Evolutionary conservation across 768 basidiomycete species (phyloP).

Genomic region (Russula ochroleuca): DNA sequence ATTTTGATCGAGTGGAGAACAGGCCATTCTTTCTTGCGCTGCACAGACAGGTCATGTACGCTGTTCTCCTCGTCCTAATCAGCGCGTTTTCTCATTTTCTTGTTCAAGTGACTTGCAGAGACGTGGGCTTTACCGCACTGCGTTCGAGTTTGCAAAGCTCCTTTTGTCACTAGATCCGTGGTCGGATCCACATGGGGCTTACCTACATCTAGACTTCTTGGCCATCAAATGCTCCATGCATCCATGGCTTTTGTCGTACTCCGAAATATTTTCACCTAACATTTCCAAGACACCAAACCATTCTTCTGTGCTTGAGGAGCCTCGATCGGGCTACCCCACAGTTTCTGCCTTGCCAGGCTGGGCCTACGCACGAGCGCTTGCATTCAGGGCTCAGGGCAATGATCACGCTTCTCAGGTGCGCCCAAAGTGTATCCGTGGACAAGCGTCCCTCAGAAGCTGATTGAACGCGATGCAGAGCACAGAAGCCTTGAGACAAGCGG

Average conservation of each 20-base stretch:
- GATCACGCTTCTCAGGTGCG: slow-evolving; percentile 15
- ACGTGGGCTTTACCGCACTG: slow-evolving; percentile 84
- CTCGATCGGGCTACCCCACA: slow-evolving; percentile 30
- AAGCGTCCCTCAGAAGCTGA: background rate
- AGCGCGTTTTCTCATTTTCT: background rate
- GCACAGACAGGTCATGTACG: slow-evolving; percentile 77
- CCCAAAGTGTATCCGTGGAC: background rate
- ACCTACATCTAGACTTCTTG: slow-evolving; percentile 80
- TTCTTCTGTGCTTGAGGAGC: slow-evolving; percentile 34
- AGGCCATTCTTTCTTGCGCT: slow-evolving; percentile 88
- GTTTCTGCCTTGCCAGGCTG: slow-evolving; percentile 67
- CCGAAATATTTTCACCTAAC: slow-evolving; percentile 42
- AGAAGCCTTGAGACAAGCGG: slow-evolving; percentile 65
- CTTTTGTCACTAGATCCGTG: slow-evolving; percentile 81
- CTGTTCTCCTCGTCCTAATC: background rate
- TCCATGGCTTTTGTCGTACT: slow-evolving; percentile 76
- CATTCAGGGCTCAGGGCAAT: slow-evolving; percentile 43
- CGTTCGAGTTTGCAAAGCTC: slow-evolving; percentile 88
- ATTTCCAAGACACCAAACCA: slow-evolving; percentile 27
- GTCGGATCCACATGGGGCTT: slow-evolving; percentile 83
- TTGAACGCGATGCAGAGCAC: slow-evolving; percentile 56
- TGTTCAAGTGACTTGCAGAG: slow-evolving; percentile 68
- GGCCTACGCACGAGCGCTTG: slow-evolving; percentile 67
- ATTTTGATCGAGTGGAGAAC: slow-evolving; percentile 89
- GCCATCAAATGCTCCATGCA: slow-evolving; percentile 76